Evolutionary conservation across 441 rosid species (phyloP), one percentile per base, ranked within the genome.

Genomic region (Eruca vesicaria): DNA sequence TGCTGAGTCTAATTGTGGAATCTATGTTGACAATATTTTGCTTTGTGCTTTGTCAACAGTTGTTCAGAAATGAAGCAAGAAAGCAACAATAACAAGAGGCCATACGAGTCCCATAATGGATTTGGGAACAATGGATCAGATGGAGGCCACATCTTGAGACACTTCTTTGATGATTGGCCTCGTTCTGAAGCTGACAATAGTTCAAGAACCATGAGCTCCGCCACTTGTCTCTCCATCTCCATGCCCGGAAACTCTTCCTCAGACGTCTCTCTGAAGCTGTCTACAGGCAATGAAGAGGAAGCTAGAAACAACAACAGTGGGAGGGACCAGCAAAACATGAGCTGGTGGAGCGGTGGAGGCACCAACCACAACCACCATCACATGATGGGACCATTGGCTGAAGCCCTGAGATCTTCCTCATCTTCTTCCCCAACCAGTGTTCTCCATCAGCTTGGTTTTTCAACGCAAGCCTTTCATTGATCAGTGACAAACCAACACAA

Each of bases 81-180:
- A 36, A 64, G 50, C 67, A 76, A 63, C 55, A 50, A 18, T 10
- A 50, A 62, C 62, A 86, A 75, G 74, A 81, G 85, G 77, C 78
- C 85, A 7, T 79, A 86, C 56, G 86, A 80, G 29, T 66, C 84
- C 62, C 88, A 69, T 58, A 79, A 62, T 33, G 90, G 82, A 43
- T 86, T 57, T n/a, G 66, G 63, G 35, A 57, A 18, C 48, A 68
- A 78, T 69, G 78, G 84, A 55, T 69, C 84, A 26, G 88, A 87
- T n/a, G 93, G 89, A 35, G 95, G 90, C 33, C 97, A 80, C 41
- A 82, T 87, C 52, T 75, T 93, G 69, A 81, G 99, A 75, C 97
- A 79, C 62, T 96, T 96, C 77, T 93, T 96, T 26, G 93, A 96
- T 26, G 98, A 96, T 71, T 96, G 96, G 97, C 98, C 98, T 1